A percentile compares a stretch with the other conserved stretches of the same genome.
phyloP scores from a whole-genome alignment of 2,329 filamentous ascomycete species.

The Hymenoscyphus fraxineus region DNA sequence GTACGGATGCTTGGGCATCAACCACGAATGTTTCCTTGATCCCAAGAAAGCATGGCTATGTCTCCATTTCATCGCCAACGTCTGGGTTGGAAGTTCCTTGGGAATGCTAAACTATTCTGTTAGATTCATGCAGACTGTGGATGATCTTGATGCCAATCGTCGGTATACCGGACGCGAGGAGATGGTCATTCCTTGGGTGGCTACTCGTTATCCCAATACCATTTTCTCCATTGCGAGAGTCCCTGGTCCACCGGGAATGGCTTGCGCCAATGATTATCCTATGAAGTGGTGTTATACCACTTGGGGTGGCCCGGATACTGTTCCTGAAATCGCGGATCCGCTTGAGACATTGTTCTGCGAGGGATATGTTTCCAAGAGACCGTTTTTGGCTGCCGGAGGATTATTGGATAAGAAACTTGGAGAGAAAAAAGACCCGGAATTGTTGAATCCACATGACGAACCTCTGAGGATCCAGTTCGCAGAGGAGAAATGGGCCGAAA shows the following conservation, averaged over 20 bases:
- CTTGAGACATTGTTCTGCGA: slow-evolving; percentile 4
- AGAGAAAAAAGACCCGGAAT: background rate
- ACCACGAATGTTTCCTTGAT: slow-evolving; percentile 5
- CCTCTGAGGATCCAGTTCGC: background rate
- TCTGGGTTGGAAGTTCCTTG: slow-evolving; percentile 1
- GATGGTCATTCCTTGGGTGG: slow-evolving; percentile 7
- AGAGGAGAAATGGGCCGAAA: too few relatives aligned
- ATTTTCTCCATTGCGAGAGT: slow-evolving; percentile 10
- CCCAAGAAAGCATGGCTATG: slow-evolving; percentile 5
- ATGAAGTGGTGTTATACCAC: slow-evolving; percentile 5
- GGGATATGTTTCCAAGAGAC: background rate
- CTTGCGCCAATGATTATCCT: background rate
- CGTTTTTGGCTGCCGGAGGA: background rate
- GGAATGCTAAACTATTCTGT: slow-evolving; percentile 6
- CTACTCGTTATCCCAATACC: slow-evolving; percentile 12
- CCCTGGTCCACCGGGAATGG: background rate
- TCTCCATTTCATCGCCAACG: slow-evolving; percentile 2
- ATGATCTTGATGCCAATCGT: slow-evolving; percentile 10
- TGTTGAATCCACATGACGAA: slow-evolving; percentile 1
- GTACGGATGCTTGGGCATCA: slow-evolving; percentile 2
- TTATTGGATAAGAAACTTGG: background rate
- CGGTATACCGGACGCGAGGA: slow-evolving; percentile 10
- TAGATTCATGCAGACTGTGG: slow-evolving; percentile 11
- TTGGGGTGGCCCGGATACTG: background rate
- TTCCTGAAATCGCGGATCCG: background rate